Base-by-base conservation (phyloP, 2,329 filamentous ascomycete genomes). In the Scopulariopsis brevicaulis region DNA sequence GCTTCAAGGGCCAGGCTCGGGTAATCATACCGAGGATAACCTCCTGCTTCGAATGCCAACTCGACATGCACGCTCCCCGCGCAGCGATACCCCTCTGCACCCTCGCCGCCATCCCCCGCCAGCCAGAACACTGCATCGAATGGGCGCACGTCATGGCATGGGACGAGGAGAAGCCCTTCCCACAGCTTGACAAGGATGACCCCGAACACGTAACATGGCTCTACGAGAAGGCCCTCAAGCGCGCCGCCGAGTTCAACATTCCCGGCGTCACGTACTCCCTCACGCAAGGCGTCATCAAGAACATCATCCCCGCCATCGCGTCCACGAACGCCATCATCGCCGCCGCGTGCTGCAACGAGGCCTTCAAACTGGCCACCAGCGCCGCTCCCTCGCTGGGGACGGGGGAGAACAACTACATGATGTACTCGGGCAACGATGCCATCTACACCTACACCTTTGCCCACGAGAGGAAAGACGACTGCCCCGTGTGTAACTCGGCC, bases 111-210 rank as follows among this genome's bases (percentile, higher is more conserved):
- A 97, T 99, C 64, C 94, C 94, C 11, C 88, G 94, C 15, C 94
- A 99, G 69, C 94, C 94, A 1, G 92, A 97, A 70, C 94, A 99
- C 74, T 99, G 94, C 70, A 89, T 99, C 67, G 94, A 99, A 74
- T 99, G 94, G 94, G 95, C 94, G 0, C 93, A 97, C 70, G 87
- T 97, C 67, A 96, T 99, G 62, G 94, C 94, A 48, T 99, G 94
- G 94, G 91, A 96, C 61, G 82, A 87, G 64, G 84, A 90, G 66
- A 86, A 87, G 68, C 88, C 87, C 62, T 95, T 93, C 63, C 85
- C 91, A 20, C 80, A 82, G 40, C 86, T 99, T 54, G 94, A 99
- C 73, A 96, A 90, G 65, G 95, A 99, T 70, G 90, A 99, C 66
- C 89, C 95, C 48, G 90, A 95, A 68, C 94, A 99, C 71, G 94